Conservation (phyloP, 805 yeast genomes). For the Ogataea nakhonphanomensis region DNA sequence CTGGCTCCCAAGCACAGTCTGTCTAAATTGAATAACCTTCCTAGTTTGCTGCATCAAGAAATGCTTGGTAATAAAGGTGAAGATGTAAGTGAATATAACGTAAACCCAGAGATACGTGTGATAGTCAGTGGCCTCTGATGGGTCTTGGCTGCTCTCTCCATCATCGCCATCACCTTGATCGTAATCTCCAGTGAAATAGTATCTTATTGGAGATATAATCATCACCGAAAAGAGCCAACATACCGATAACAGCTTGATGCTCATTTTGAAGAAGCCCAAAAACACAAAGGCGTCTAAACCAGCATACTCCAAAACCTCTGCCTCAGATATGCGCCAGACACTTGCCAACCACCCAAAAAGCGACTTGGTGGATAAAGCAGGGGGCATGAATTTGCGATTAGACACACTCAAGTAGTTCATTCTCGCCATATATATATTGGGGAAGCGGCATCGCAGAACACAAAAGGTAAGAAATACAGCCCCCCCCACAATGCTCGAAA, state of each 20-base stretch:
- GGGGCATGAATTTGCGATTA: conserved; percentile 49
- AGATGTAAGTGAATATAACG: conserved; percentile 80
- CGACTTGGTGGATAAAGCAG: conserved; percentile 51
- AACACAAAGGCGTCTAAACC: conserved; percentile 95
- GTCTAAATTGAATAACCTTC: conserved; percentile 74
- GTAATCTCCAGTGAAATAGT: conserved; percentile 75
- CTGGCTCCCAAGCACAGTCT: conserved; percentile 77
- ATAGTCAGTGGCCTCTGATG: conserved; percentile 34
- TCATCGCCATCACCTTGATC: conserved; percentile 52
- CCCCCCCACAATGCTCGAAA: conserved; percentile 67
- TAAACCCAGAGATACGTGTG: conserved; percentile 77
- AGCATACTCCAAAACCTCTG: conserved; percentile 79
- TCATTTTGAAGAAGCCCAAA: conserved; percentile 84
- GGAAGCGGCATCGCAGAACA: conserved; percentile 66
- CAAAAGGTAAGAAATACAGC: conserved; percentile 70
- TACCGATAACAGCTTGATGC: conserved; percentile 62
- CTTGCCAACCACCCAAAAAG: conserved; percentile 81
- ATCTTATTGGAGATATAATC: conserved; percentile 81
- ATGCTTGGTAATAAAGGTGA: conserved; percentile 64
- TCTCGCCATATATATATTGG: conserved; percentile 83
- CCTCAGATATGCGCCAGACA: conserved; percentile 61
- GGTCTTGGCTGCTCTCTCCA: conserved; percentile 24
- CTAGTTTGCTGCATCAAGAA: conserved; percentile 66
- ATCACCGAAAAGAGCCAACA: conserved; percentile 69
- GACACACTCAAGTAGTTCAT: conserved; percentile 41